A percentile compares a stretch with the other conserved stretches of the same genome.
These are phyloP conservation scores for Erodium maritimum DNA, from an alignment of 345 rosid genomes.

Conservation along the genomic window DNA sequence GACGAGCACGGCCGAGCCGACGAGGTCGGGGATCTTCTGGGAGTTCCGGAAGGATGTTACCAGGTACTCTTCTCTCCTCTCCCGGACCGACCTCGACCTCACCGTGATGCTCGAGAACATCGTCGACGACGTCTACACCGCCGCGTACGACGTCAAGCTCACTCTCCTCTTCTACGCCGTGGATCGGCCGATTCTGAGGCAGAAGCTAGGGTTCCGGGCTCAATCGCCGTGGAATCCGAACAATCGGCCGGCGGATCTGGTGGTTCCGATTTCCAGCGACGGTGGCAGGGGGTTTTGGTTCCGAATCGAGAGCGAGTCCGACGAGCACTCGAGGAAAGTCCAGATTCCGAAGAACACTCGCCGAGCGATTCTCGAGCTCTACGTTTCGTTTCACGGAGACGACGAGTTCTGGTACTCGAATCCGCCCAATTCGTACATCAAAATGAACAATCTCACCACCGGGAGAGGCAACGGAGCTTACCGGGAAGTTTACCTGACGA, in stretches of 20 bases:
- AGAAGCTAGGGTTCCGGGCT: conserved; percentile 3
- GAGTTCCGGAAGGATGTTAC: conserved; percentile 64
- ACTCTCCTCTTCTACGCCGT: conserved; percentile 41
- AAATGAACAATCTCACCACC: conserved; percentile 41
- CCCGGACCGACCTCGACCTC: conserved; percentile 23
- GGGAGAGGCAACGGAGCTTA: conserved; percentile 60
- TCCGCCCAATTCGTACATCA: conserved; percentile 59
- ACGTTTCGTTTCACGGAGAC: conserved; percentile 65
- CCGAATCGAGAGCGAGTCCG: conserved; percentile 35
- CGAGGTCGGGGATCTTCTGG: conserved; percentile 58
- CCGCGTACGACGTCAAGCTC: conserved; percentile 54
- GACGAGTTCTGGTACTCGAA: conserved; percentile 97
- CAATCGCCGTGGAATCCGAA: conserved; percentile 9
- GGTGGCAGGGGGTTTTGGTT: conserved; percentile 55
- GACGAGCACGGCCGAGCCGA: conserved; percentile 85
- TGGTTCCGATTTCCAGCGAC: conserved; percentile 36
- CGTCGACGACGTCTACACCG: conserved; percentile 58
- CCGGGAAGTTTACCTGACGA: conserved; percentile 52
- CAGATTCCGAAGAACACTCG: conserved; percentile 50
- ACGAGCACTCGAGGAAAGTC: conserved; percentile 30
- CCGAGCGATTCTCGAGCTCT: conserved; percentile 47
- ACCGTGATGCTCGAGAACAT: conserved; percentile 90
- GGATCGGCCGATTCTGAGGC: not conserved
- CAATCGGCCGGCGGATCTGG: conserved; percentile 52
- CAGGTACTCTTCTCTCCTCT: conserved; percentile 53